Base-by-base conservation (phyloP, 2,329 filamentous ascomycete genomes). In the Ilyonectria sp. region DNA sequence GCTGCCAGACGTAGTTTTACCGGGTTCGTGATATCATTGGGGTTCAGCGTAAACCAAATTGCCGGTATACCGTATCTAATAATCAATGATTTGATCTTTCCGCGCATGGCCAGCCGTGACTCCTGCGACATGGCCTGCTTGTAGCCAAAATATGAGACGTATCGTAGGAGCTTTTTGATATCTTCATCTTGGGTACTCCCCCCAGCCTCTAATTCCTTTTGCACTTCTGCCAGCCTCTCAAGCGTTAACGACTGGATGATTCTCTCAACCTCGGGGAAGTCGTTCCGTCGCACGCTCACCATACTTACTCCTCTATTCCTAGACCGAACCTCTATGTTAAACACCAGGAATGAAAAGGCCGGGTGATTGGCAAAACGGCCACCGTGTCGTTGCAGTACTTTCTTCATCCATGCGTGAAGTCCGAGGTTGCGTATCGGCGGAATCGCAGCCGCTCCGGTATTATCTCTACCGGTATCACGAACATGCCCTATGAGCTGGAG, bases 21-120 rank as follows among this genome's bases (percentile, higher is more conserved):
- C 23, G 23, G 23, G 23, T 23, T 55, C 17, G 21, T 56, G 13
- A 66, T 66, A 23, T 69, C 59, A 43, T 62, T 65, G 9, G 66
- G 63, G 37, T 66, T 69, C 17, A 69, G 10, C 19, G 63, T 69
- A 29, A 64, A 61, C 56, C 63, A 67, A 46, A 69, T 67, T 7
- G 59, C 63, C 13, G 60, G 63, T 4, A 59, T 56, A n/a, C 52
- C 46, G n/a, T 64, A 54, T 11, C 60, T 29, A 10, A 69, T 58
- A 19, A 69, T 67, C 3, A 66, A 44, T 2, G 63, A 5, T 23
- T 23, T 23, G 3, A 23, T 23, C 23, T 23, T 23, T 23, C 23
- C 4, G 23, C 23, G 23, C 23, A 23, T 23, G 23, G 23, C 23
- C 3, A 23, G 23, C 23, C 23, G 23, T 4, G 23, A 23, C 23